phyloP scores from a whole-genome alignment of 2,329 filamentous ascomycete species.

The Stenocarpella maydis region DNA sequence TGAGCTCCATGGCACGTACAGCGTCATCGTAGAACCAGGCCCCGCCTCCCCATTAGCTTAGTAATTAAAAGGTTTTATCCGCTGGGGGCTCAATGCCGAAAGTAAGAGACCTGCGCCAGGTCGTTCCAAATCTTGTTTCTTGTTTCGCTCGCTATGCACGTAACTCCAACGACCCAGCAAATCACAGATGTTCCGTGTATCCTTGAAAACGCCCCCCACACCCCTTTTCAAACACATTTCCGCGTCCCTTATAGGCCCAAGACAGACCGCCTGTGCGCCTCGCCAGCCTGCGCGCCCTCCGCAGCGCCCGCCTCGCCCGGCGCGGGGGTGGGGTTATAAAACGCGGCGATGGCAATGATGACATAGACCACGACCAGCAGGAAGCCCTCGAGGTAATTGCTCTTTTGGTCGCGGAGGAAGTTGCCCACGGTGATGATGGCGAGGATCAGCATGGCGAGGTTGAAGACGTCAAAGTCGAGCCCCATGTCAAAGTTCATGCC shows the following conservation, averaged over 20 bases:
- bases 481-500: constrained; percentile 75
- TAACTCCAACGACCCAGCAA: too few species aligned
- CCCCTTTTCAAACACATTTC: too few species aligned
- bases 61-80: too few species aligned
- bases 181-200: neutral
- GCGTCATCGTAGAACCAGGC: too few species aligned
- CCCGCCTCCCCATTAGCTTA: too few species aligned
- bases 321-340: constrained; percentile 60
- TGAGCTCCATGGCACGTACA: too few species aligned
- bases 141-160: too few species aligned
- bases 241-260: neutral
- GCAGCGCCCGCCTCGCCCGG: neutral
- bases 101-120: too few species aligned
- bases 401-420: constrained; percentile 87
- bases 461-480: constrained; percentile 87
- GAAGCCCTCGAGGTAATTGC: constrained; percentile 87
- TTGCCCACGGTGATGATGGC: constrained; percentile 87
- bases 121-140: too few species aligned
- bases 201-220: constrained; percentile 11
- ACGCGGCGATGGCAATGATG: constrained; percentile 66
- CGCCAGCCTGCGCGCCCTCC: neutral
- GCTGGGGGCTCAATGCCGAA: too few species aligned
- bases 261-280: neutral
- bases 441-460: constrained; percentile 81
- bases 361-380: constrained; percentile 76